Base-by-base conservation (phyloP, 805 yeast species). In the Starmerella apicola region DNA sequence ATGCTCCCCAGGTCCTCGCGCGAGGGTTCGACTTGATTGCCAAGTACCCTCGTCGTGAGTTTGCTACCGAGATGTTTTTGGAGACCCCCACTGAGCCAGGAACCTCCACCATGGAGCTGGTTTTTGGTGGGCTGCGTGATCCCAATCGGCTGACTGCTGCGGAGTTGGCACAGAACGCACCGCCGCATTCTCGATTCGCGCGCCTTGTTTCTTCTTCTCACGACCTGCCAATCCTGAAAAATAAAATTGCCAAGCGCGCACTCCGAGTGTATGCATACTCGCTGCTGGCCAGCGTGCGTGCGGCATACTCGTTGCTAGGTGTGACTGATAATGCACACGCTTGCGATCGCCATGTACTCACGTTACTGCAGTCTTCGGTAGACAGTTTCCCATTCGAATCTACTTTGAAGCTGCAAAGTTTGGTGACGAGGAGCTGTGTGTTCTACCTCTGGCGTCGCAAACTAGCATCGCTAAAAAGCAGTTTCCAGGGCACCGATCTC, bases 111-210 rank as follows among this genome's bases (percentile, higher is more conserved):
- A 19, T 42, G 9, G 52, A 49, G 42, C 25, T 41, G 28, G 32
- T 49, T 28, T 49, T 50, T 22, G 31, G 40, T 15, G 52, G 52
- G 3, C 21, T 46, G 6, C 18, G 16, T 5, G 50, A 42, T 12
- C 15, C 13, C n/a, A 19, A 21, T 15, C n/a, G 13, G 9, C 15
- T 48, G 7, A 43, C 44, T 5, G 41, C 38, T 3, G 40, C 36
- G 4, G 27, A 29, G 25, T 15, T 45, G 3, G 19, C 38, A 13
- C 15, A n/a, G 7, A 28, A 18, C n/a, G 21, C 34, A 5, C 32
- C 31, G 17, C 10, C 9, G 13, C 9, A 20, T 17, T 17, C 34
- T 2, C 32, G 25, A 3, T 15, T 21, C 8, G 32, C 37, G 23
- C 23, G 44, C 10, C 23, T 46, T 12, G 42, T 32, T n/a, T 13